Base-by-base conservation (phyloP, 2,329 filamentous ascomycete genomes). In the Aureobasidium sp. region DNA sequence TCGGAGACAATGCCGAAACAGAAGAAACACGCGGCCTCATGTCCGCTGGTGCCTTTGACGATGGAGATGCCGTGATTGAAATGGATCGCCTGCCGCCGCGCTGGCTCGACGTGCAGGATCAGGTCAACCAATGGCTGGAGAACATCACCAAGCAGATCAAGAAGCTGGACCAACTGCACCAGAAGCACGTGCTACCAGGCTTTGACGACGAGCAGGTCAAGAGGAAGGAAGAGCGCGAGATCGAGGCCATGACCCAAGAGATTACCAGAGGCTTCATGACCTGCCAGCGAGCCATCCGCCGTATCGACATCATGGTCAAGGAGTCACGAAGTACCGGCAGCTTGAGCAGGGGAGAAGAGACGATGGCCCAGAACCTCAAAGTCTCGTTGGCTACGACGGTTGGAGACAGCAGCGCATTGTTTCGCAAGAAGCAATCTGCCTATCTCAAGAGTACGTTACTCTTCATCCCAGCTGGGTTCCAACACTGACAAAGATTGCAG, bases 141-240 rank as follows among this genome's bases (percentile, higher is more conserved):
- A 82, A 87, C 55, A 88, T 97, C 60, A 85, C 88, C 49, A 83
- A 81, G 56, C 89, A 94, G 71, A 87, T 89, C 60, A 83, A 88
- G 62, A 84, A 83, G 62, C 79, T 98, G 27, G 93, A 97, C 65
- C 88, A 90, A 65, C 76, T 98, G 57, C 93, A 98, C 69, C 90
- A 95, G 71, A 97, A 97, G 68, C 93, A 98, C 71, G 87, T 98
- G 38, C 78, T 98, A 12, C 93, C 93, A 0, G 90, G 91, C 24
- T 98, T 98, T 71, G 90, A 97, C 65, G 93, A 98, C 63, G 91
- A 97, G 62, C 88, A 90, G 52, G 80, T 89, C 37, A 93, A 95
- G 72, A 84, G 78, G 67, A 80, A 81, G 56, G 93, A 98, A 68
- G 93, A 97, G 72, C 74, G 80, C 47, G 85, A 94, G 66, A 98